Conservation (phyloP, 2,329 filamentous ascomycete species). For the Monascus ruber region DNA sequence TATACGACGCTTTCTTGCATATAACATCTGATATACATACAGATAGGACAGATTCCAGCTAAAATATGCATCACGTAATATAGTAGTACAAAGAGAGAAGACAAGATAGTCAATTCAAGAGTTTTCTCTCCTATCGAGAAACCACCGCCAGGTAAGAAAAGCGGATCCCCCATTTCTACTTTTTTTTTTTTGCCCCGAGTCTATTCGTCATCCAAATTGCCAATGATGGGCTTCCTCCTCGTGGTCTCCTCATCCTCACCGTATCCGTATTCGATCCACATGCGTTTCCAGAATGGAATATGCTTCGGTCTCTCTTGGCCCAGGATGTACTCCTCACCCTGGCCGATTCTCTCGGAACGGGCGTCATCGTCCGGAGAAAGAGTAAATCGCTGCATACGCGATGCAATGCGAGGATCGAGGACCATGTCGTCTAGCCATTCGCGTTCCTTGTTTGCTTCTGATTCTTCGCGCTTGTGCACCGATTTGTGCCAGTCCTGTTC, state of each 20-base stretch:
- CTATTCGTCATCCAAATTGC: constrained; percentile 23
- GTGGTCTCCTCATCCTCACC: constrained; percentile 29
- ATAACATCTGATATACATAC: too few relatives aligned
- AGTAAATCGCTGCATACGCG: constrained; percentile 71
- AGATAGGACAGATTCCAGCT: too few relatives aligned
- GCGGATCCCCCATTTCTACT: background rate
- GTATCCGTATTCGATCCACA: constrained; percentile 31
- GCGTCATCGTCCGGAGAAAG: constrained; percentile 59
- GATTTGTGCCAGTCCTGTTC: constrained; percentile 77
- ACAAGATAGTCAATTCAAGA: too few relatives aligned
- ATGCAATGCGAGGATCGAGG: constrained; percentile 62
- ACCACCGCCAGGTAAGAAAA: too few relatives aligned
- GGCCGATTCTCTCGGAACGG: constrained; percentile 49
- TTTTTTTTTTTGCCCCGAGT: background rate
- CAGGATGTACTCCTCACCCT: constrained; percentile 58
- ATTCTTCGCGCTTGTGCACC: constrained; percentile 46
- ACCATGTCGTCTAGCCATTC: constrained; percentile 67
- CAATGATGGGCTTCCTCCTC: constrained; percentile 28
- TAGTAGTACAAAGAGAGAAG: too few relatives aligned
- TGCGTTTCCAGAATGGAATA: constrained; percentile 26
- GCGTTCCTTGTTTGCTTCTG: constrained; percentile 48
- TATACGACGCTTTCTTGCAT: too few relatives aligned
- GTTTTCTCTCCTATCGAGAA: too few relatives aligned
- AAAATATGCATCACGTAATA: too few relatives aligned
- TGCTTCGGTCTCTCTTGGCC: constrained; percentile 41